These are phyloP conservation scores for Aspergillus leporis DNA, from an alignment of 495 filamentous ascomycete genomes.

Conservation along the genomic window DNA sequence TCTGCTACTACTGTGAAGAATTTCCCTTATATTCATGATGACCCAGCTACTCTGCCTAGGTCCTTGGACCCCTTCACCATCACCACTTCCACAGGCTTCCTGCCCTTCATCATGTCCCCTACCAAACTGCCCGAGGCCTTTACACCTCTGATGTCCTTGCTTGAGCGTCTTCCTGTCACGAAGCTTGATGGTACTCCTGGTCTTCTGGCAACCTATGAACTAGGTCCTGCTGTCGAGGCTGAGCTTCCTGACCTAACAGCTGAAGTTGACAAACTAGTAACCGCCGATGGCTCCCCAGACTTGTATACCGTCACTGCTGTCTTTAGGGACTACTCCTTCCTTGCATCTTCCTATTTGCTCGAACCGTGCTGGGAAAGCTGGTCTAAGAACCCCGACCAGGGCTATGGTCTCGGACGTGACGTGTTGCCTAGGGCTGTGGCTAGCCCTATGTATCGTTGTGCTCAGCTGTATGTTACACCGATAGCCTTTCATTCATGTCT, in stretches of 20 bases:
- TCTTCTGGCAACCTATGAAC: constrained; percentile 67
- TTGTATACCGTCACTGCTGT: constrained; percentile 76
- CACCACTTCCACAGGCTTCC: constrained; percentile 78
- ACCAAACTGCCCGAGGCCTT: constrained; percentile 63
- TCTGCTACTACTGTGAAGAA: constrained; percentile 46
- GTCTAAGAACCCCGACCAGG: constrained; percentile 59
- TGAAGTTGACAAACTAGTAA: constrained; percentile 64
- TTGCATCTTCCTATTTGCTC: constrained; percentile 85
- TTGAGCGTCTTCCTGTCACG: constrained; percentile 73
- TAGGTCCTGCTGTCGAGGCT: constrained; percentile 65
- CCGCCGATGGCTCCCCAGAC: constrained; percentile 52
- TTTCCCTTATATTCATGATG: constrained; percentile 58
- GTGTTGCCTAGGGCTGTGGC: constrained; percentile 69
- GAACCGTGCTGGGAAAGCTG: constrained; percentile 85
- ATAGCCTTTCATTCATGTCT: background rate
- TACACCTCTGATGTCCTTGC: constrained; percentile 62
- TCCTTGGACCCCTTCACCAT: constrained; percentile 75
- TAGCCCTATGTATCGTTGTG: constrained; percentile 73
- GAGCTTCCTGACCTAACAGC: constrained; percentile 75
- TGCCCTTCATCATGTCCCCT: constrained; percentile 44
- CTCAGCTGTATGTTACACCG: constrained; percentile 65
- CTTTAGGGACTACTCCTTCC: constrained; percentile 87
- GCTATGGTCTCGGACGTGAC: constrained; percentile 74
- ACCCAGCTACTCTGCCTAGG: constrained; percentile 59
- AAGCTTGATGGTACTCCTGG: constrained; percentile 69